Evolutionary conservation across 306 rosid species (phyloP).

Genomic region (Castanopsis chinensis): DNA sequence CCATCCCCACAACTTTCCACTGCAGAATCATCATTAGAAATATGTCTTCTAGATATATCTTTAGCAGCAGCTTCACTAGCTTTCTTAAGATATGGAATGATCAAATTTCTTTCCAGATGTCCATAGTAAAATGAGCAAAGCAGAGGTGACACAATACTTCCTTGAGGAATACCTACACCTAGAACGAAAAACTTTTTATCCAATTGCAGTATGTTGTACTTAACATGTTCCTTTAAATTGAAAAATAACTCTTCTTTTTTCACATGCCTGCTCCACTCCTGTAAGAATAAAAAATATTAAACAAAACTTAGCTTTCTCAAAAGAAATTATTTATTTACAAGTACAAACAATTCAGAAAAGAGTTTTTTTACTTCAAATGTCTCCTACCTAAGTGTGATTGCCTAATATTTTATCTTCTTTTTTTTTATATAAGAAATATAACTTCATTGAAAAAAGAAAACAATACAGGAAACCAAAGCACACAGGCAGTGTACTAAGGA

Average conservation of each 20-base stretch:
- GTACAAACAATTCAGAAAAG: not conserved
- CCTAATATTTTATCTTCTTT: too few relatives aligned
- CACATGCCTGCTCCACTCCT: conserved; percentile 50
- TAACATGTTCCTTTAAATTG: conserved; percentile 57
- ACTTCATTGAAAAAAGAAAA: too few relatives aligned
- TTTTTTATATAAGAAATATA: too few relatives aligned
- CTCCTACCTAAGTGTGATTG: too few relatives aligned
- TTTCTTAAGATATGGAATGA: conserved; percentile 68
- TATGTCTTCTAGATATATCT: conserved; percentile 7
- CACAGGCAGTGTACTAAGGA: too few relatives aligned
- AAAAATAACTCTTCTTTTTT: conserved; percentile 41
- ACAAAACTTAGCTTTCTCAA: too few relatives aligned
- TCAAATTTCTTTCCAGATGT: conserved; percentile 66
- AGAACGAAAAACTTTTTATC: conserved; percentile 73
- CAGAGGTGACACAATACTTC: conserved; percentile 82
- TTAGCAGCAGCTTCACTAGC: conserved; percentile 24
- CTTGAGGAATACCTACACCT: conserved; percentile 88
- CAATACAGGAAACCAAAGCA: too few relatives aligned
- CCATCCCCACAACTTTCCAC: conserved; percentile 18
- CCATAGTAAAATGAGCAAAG: conserved; percentile 88
- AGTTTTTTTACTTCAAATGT: not conserved
- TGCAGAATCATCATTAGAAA: conserved; percentile 10
- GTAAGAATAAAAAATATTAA: conserved; percentile 11
- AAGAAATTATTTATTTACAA: not conserved
- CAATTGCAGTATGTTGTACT: conserved; percentile 70